Evolutionary conservation across 106 monocot genomes (phyloP).

Genomic region (Alisma plantagoaquatica): DNA sequence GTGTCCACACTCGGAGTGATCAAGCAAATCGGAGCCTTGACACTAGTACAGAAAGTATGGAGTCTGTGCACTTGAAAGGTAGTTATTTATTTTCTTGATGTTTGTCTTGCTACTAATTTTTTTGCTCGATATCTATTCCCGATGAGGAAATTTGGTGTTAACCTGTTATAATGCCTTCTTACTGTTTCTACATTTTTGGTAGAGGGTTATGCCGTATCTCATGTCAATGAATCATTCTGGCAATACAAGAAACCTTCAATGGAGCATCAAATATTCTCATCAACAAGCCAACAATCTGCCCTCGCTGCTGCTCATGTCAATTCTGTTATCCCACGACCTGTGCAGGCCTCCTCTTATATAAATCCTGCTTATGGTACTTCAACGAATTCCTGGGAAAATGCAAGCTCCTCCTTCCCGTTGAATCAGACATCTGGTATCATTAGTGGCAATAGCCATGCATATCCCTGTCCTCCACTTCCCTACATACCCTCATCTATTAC

Average conservation of each 20-base stretch:
- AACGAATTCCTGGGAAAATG: constrained; percentile 43
- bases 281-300: constrained; percentile 16
- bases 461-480: constrained; percentile 44
- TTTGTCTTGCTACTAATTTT: too few species aligned
- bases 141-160: too few species aligned
- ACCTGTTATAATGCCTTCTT: too few species aligned
- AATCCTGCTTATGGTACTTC: constrained; percentile 34
- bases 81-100: not conserved
- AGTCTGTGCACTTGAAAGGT: constrained; percentile 20
- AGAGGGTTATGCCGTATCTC: constrained; percentile 25
- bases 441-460: constrained; percentile 24
- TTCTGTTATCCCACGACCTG: constrained; percentile 50
- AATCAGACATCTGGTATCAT: constrained; percentile 28
- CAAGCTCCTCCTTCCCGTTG: constrained; percentile 20
- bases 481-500: constrained; percentile 85
- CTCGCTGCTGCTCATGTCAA: constrained; percentile 20
- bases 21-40: constrained; percentile 30
- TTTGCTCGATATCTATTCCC: too few species aligned
- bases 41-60: constrained; percentile 21
- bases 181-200: not conserved
- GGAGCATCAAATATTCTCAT: constrained; percentile 20
- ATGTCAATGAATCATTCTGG: constrained; percentile 25
- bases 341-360: constrained; percentile 27
- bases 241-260: constrained; percentile 31
- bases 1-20: too few species aligned